Evolutionary conservation across 352 stramenopile genomes (phyloP).

Genomic region (Phytopythium sindhum): DNA sequence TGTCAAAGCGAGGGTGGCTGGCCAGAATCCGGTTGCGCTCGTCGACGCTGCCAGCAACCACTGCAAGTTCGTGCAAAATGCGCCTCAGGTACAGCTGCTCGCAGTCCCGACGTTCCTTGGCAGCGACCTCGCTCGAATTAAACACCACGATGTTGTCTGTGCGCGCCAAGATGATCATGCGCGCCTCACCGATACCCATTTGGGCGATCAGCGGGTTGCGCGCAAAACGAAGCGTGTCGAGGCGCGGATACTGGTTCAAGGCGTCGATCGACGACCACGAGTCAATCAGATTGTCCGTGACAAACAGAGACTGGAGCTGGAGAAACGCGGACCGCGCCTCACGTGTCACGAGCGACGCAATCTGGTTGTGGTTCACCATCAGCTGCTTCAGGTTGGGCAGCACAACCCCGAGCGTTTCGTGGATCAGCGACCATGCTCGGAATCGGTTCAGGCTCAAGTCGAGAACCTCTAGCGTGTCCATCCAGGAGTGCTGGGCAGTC

Average conservation of each 20-base stretch:
- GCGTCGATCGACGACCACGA: conserved; percentile 76
- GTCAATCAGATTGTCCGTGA: conserved; percentile 65
- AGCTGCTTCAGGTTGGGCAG: conserved; percentile 59
- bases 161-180: conserved; percentile 70
- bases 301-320: conserved; percentile 47
- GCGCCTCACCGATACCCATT: conserved; percentile 62
- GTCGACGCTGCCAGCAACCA: conserved; percentile 20
- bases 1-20: conserved; percentile 42
- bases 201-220: conserved; percentile 61
- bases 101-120: conserved; percentile 64
- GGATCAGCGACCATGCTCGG: conserved; percentile 42
- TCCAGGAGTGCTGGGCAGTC: conserved; percentile 12
- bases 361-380: conserved; percentile 54
- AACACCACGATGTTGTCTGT: conserved; percentile 44
- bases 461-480: conserved; percentile 37
- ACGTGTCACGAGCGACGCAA: conserved; percentile 39
- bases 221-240: conserved; percentile 66
- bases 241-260: conserved; percentile 49
- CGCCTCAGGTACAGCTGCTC: conserved; percentile 85
- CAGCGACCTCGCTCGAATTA: conserved; percentile 59
- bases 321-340: conserved; percentile 23
- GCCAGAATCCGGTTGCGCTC: conserved; percentile 30
- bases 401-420: conserved; percentile 25
- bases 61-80: conserved; percentile 66
- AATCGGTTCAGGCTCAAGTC: conserved; percentile 68